A percentile compares a stretch with the other conserved stretches of the same genome.
These are phyloP conservation scores for Gardenia jasminoides DNA, from an alignment of 257 asterid species.

Conservation along the genomic window DNA sequence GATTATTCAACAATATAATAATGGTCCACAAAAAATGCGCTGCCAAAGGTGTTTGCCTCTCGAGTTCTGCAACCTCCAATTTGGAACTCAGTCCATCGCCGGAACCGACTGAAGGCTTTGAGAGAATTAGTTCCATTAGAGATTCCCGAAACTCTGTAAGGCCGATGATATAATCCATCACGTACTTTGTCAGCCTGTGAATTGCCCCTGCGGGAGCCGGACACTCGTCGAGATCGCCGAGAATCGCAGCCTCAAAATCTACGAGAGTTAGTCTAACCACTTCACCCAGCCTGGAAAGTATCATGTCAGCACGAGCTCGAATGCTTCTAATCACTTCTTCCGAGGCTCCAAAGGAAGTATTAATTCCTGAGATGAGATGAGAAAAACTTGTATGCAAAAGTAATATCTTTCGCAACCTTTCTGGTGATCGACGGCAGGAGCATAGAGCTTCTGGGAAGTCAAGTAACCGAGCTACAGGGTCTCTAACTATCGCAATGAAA, in stretches of 20 bases:
- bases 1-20: constrained; percentile 36
- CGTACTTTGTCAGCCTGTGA: constrained; percentile 49
- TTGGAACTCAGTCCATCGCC: constrained; percentile 4
- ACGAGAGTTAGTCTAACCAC: constrained; percentile 39
- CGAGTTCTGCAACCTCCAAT: constrained; percentile 30
- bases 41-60: constrained; percentile 33
- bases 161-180: constrained; percentile 38
- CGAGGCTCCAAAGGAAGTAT: constrained; percentile 32
- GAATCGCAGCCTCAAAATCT: constrained; percentile 45
- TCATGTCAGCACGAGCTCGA: constrained; percentile 30
- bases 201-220: constrained; percentile 44
- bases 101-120: constrained; percentile 34
- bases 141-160: constrained; percentile 42
- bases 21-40: constrained; percentile 50
- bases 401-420: constrained; percentile 44
- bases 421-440: constrained; percentile 40
- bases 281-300: constrained; percentile 41
- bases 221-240: constrained; percentile 33
- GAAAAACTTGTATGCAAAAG: constrained; percentile 41
- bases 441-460: constrained; percentile 50
- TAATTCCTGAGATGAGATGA: constrained; percentile 38
- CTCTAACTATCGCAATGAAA: constrained; percentile 39
- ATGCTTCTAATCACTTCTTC: constrained; percentile 29
- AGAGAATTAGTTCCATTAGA: constrained; percentile 35
- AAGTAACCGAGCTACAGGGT: constrained; percentile 36